phyloP scores from a whole-genome alignment of 1,284 basidiomycete genomes.

The Termitomyces sp. region DNA sequence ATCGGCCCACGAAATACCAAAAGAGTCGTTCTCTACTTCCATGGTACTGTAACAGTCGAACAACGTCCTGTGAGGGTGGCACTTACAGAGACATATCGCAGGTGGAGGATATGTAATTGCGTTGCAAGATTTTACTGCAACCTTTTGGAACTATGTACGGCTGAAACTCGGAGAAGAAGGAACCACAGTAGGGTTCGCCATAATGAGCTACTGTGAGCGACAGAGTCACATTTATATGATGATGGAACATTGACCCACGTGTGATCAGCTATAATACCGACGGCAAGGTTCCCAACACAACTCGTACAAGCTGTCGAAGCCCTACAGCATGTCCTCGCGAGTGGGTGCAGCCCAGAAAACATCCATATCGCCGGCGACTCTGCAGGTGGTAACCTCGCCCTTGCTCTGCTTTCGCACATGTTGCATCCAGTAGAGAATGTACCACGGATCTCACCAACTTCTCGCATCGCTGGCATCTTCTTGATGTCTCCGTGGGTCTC shows the following conservation, averaged over 20 bases:
- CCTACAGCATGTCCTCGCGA: constrained; percentile 30
- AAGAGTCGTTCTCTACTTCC: constrained; percentile 34
- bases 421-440: constrained; percentile 26
- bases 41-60: constrained; percentile 26
- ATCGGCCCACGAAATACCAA: constrained; percentile 33
- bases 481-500: constrained; percentile 37
- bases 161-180: constrained; percentile 22
- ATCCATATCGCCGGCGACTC: constrained; percentile 53
- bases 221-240: background rate
- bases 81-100: constrained; percentile 8
- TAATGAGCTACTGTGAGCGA: constrained; percentile 31
- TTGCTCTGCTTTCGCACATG: constrained; percentile 38
- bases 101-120: constrained; percentile 31
- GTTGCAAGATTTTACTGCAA: constrained; percentile 17
- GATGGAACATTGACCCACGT: background rate
- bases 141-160: constrained; percentile 28
- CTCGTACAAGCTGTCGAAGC: constrained; percentile 31
- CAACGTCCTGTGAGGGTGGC: too few relatives aligned
- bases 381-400: constrained; percentile 38
- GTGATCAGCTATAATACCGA: constrained; percentile 22
- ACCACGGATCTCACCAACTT: constrained; percentile 20
- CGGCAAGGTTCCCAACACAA: constrained; percentile 32
- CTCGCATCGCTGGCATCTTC: constrained; percentile 28
- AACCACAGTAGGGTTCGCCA: constrained; percentile 26
- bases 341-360: constrained; percentile 38